phyloP scores from a whole-genome alignment of 2,329 filamentous ascomycete species.

The Trichoderma citrinoviride region DNA sequence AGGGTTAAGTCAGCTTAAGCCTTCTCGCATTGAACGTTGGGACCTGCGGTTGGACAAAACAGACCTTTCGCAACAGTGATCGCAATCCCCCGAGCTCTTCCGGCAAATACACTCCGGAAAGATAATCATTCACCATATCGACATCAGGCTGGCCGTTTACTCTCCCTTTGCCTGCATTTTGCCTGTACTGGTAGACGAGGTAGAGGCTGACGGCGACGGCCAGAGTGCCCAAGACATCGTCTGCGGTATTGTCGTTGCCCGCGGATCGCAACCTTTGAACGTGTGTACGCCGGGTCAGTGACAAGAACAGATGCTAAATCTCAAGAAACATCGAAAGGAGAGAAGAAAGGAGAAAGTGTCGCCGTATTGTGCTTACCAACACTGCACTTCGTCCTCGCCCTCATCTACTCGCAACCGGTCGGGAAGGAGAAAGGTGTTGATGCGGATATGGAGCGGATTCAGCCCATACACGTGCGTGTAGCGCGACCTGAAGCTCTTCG shows the following conservation, averaged over 20 bases:
- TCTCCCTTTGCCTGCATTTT: neutral
- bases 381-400: neutral
- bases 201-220: neutral
- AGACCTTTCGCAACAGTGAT: neutral
- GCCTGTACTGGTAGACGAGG: neutral
- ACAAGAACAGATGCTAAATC: neutral
- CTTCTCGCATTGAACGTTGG: too few relatives aligned
- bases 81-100: neutral
- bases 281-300: neutral
- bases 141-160: neutral
- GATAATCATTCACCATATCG: neutral
- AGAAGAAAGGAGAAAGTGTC: neutral
- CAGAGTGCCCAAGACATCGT: neutral
- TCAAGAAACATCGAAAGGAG: neutral
- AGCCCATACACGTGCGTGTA: neutral
- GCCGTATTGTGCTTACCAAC: neutral
- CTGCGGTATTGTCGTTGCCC: neutral
- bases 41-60: too few relatives aligned
- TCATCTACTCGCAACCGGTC: neutral
- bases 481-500: neutral
- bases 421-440: neutral
- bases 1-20: neutral
- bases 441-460: neutral
- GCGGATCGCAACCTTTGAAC: neutral
- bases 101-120: neutral